These are phyloP conservation scores for Phialophora expanda DNA, from an alignment of 2,329 filamentous ascomycete species.

Conservation along the genomic window DNA sequence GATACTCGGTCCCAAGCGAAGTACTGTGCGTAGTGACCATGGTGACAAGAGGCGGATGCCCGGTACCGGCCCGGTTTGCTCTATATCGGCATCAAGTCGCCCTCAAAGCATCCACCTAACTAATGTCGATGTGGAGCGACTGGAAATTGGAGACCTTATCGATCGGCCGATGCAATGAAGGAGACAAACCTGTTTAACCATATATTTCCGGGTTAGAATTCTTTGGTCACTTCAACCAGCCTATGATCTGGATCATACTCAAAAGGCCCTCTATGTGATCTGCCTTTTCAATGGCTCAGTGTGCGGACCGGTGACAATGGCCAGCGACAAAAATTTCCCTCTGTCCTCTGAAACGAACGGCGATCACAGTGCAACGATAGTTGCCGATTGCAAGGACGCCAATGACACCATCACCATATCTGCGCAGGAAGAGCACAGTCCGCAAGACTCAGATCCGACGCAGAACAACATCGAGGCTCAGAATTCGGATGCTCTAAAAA, in stretches of 20 bases:
- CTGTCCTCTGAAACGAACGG: not conserved
- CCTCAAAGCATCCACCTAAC: not conserved
- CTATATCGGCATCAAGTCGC: not conserved
- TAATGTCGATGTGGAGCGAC: not conserved
- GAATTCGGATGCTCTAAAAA: not conserved
- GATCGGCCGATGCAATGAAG: not conserved
- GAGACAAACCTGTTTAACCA: not conserved
- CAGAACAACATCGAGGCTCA: constrained; percentile 15
- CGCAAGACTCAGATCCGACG: not conserved
- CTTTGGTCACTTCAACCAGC: not conserved
- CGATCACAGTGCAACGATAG: not conserved
- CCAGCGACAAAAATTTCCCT: not conserved
- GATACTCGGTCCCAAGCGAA: not conserved
- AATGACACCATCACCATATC: not conserved
- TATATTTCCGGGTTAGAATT: not conserved
- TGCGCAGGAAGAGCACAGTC: not conserved
- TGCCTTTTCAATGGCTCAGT: not conserved
- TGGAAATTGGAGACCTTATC: not conserved
- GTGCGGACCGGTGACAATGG: not conserved
- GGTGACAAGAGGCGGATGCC: not conserved
- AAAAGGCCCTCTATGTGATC: not conserved
- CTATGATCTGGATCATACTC: not conserved
- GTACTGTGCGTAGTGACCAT: not conserved
- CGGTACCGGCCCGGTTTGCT: constrained; percentile 19
- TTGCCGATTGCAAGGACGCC: not conserved